Evolutionary conservation across 495 filamentous ascomycete genomes (phyloP).

Genomic region (Aspergillus sclerotiicarbonarius): DNA sequence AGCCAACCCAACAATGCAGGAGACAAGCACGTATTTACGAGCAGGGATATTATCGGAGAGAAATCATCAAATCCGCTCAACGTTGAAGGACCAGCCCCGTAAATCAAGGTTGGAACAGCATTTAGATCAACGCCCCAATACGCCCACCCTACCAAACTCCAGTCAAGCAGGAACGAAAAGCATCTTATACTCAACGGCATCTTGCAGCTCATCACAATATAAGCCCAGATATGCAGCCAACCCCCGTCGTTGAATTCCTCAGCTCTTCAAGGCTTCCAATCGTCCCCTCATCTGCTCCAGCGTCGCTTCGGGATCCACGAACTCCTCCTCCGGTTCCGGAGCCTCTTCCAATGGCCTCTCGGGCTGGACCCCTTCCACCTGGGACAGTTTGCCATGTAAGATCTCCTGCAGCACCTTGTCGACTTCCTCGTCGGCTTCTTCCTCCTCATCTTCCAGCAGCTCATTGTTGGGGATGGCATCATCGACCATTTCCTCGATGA

Average conservation of each 20-base stretch:
- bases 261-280: slow-evolving; percentile 90
- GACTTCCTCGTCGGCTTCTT: slow-evolving; percentile 87
- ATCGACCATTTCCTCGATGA: slow-evolving; percentile 96
- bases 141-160: slow-evolving; percentile 20
- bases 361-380: slow-evolving; percentile 55
- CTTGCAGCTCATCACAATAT: neutral
- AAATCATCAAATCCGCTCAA: neutral
- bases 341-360: slow-evolving; percentile 58
- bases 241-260: slow-evolving; percentile 18
- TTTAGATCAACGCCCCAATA: slow-evolving; percentile 10
- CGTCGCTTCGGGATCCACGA: slow-evolving; percentile 82
- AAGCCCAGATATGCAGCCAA: neutral
- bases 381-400: slow-evolving; percentile 74
- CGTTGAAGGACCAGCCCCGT: slow-evolving; percentile 15
- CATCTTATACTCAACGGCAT: neutral
- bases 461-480: slow-evolving; percentile 76
- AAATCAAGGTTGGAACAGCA: slow-evolving; percentile 3
- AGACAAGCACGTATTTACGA: neutral
- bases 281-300: slow-evolving; percentile 91
- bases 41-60: neutral
- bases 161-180: slow-evolving; percentile 1
- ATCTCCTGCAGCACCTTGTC: slow-evolving; percentile 92
- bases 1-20: slow-evolving; percentile 1
- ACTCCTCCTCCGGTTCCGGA: slow-evolving; percentile 61
- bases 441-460: slow-evolving; percentile 73